Evolutionary conservation across 495 filamentous ascomycete genomes (phyloP), one percentile per base, ranked within the genome.

Genomic region (Penicillium daleae): DNA sequence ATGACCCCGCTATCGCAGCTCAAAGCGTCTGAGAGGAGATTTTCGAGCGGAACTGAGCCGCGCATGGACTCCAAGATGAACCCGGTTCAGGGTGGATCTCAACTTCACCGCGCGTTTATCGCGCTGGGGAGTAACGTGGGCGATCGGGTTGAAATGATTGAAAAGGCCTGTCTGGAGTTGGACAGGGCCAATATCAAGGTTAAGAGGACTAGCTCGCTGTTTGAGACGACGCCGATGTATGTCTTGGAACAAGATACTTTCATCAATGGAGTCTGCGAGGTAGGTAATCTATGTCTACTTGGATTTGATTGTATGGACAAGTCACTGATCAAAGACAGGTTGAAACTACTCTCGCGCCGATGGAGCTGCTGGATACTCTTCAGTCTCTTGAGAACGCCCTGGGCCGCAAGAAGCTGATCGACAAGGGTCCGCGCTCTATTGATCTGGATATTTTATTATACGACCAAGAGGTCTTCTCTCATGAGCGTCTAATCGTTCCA

Each of bases 151-250:
- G 82, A 78, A 39, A 89, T 86, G 84, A 93, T 99, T 50, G 92
- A 96, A 74, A 77, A 82, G 59, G 93, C 95, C 1, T 92, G 92
- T 72, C 80, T 79, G 22, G 84, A 89, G 68, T 90, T 99, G 86
- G 84, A 89, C 55, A 72, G 76, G 31, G 78, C 85, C 35, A 86
- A 83, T 52, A 91, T 98, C 73, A 85, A 78, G 59, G 83, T 99
- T 40, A 83, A 86, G 57, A 79, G 88, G 66, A 97, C 94, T 0
- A 97, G 95, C 71, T 87, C 87, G 57, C 80, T 99, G 39, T 99
- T 94, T 81, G 92, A 98, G 78, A 99, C 94, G 7, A 86, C 91
- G 62, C 91, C 95, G 24, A 99, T 99, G 95, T 98, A 99, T 77
- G 88, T 97, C 65, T 76, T 89, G 64, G 89, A 97, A 68, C 95